phyloP scores from a whole-genome alignment of 345 rosid species.

The Leavenworthia alabamica region DNA sequence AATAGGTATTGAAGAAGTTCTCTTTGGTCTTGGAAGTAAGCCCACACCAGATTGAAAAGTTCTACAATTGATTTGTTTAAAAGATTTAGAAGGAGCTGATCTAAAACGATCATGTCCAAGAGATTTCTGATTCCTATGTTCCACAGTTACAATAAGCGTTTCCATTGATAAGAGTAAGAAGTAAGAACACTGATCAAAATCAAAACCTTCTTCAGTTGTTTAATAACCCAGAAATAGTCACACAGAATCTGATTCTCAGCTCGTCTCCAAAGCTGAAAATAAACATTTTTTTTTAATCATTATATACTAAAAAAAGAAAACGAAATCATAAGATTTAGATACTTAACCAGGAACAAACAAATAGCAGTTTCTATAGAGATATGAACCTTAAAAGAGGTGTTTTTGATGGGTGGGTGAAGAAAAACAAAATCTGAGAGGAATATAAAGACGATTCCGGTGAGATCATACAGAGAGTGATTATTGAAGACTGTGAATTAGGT shows the following conservation, averaged over 20 bases:
- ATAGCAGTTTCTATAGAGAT: not conserved
- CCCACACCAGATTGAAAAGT: conserved; percentile 69
- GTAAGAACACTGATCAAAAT: conserved; percentile 19
- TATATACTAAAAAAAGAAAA: not conserved
- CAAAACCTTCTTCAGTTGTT: not conserved
- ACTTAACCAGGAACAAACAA: not conserved
- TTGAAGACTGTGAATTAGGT: conserved; percentile 4
- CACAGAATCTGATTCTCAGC: not conserved
- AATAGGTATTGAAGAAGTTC: conserved; percentile 28
- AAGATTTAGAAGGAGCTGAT: conserved; percentile 49
- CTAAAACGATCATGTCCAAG: conserved; percentile 37
- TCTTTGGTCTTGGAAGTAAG: conserved; percentile 58
- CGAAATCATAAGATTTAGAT: not conserved
- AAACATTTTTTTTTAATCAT: conserved; percentile 11
- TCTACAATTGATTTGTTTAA: conserved; percentile 66
- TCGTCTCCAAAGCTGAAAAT: conserved; percentile 13
- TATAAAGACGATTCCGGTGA: not conserved
- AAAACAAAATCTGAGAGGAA: not conserved
- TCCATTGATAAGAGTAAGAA: conserved; percentile 44
- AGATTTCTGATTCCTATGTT: conserved; percentile 58
- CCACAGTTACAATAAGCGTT: conserved; percentile 62
- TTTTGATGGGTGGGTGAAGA: not conserved
- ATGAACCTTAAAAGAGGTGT: conserved; percentile 6
- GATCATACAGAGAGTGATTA: not conserved
- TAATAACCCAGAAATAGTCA: not conserved